Percentiles rank a stretch among this genome's conserved stretches.
Evolutionary conservation across 345 rosid species (phyloP).

Genomic region (Pistacia vera): DNA sequence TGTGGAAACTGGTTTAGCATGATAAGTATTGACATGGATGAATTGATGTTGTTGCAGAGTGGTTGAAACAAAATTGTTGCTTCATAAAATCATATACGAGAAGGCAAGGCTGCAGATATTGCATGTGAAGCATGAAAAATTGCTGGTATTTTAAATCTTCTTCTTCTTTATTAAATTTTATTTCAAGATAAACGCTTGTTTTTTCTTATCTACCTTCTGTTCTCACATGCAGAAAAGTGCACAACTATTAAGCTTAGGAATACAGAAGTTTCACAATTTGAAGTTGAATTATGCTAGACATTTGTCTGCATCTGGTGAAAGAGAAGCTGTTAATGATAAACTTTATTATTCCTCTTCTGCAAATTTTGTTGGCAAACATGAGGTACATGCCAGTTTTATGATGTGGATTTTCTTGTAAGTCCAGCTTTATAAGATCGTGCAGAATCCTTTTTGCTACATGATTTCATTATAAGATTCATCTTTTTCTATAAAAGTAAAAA

Average conservation of each 20-base stretch:
- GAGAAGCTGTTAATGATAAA: slow-evolving; percentile 21
- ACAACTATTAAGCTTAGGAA: slow-evolving; percentile 43
- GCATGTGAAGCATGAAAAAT: slow-evolving; percentile 47
- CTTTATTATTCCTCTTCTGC: slow-evolving; percentile 25
- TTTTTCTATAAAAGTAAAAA: background rate
- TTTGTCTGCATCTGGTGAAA: slow-evolving; percentile 31
- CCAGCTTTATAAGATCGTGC: background rate
- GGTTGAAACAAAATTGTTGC: slow-evolving; percentile 52
- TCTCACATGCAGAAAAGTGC: slow-evolving; percentile 56
- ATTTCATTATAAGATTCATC: slow-evolving; percentile 11
- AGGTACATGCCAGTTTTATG: slow-evolving; percentile 47
- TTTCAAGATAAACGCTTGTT: slow-evolving; percentile 8
- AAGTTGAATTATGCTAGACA: slow-evolving; percentile 37
- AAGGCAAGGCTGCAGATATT: slow-evolving; percentile 69
- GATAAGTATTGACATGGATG: slow-evolving; percentile 24
- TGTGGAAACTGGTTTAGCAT: slow-evolving; percentile 17
- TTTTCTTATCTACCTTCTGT: slow-evolving; percentile 27
- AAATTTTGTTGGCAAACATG: slow-evolving; percentile 31
- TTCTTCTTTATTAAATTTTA: slow-evolving; percentile 9
- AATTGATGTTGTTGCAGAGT: slow-evolving; percentile 50
- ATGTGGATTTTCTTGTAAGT: slow-evolving; percentile 16
- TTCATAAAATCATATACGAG: slow-evolving; percentile 60
- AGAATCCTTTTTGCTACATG: background rate
- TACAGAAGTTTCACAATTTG: slow-evolving; percentile 54
- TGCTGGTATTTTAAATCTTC: slow-evolving; percentile 54